Evolutionary conservation across 805 yeast genomes (phyloP), one percentile per base, ranked within the genome.

Genomic region (Kuraishia molischiana): DNA sequence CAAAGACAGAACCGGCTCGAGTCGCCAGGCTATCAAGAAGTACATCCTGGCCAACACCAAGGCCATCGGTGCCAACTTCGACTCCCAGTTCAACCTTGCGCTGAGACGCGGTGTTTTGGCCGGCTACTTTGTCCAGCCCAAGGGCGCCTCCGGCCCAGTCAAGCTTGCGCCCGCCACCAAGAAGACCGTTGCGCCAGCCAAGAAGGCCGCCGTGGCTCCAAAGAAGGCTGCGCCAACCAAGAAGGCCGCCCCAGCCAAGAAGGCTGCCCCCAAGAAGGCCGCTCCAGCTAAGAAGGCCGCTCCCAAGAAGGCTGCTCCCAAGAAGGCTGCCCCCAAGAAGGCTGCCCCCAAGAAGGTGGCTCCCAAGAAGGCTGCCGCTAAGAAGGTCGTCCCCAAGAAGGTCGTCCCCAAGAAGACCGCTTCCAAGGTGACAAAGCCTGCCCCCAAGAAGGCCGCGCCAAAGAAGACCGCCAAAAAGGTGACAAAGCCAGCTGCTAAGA

Each of bases 21-120:
- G 87, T 50, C 89, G 95, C 59, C 90, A 82, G 58, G 90, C 92
- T 10, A 68, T 87, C 54, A 87, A 86, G 72, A 85, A 85, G 61
- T 84, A 76, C 61, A 77, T 86, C 46, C 77, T 72, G 61, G 62
- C 78, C 54, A 72, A 75, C 63, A 70, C 64, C 64, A 66, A 77
- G 47, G 62, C 74, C 48, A n/a, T n/a, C n/a, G 66, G 82, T n/a
- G 39, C 70, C 37, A 79, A 69, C 57, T 85, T 85, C 53, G 95
- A 85, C 56, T 61, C 78, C 35, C 73, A 77, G 52, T 82, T 86
- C 69, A 85, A 85, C 54, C 48, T 69, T 36, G 92, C 95, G 19
- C 66, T 85, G 52, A 79, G 80, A 66, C 79, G 76, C 57, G 95
- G 94, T 47, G 90, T 86, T 42, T 76, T 72, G 43, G 56, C 75